phyloP scores from a whole-genome alignment of 148 eudicot species.

The Amaranthus cruentus region DNA sequence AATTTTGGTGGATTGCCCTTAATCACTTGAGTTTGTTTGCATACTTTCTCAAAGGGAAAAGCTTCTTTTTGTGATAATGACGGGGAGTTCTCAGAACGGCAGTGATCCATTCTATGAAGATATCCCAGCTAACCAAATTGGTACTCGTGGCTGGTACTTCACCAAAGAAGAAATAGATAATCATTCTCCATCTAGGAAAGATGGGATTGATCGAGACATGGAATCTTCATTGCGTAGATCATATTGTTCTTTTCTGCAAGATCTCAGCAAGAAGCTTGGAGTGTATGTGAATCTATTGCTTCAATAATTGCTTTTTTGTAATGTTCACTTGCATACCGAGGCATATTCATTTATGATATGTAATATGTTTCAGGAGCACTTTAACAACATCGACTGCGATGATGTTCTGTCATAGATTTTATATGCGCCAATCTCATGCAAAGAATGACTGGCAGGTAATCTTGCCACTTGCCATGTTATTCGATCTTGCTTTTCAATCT shows the following conservation, averaged over 20 bases:
- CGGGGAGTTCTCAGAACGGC: constrained; percentile 10
- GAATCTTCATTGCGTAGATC: constrained; percentile 51
- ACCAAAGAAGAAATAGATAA: constrained; percentile 52
- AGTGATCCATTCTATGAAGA: constrained; percentile 5
- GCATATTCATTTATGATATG: not conserved
- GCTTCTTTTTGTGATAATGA: constrained; percentile 11
- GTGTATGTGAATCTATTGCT: constrained; percentile 41
- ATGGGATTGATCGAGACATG: constrained; percentile 41
- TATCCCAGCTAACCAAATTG: not conserved
- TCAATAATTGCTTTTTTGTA: not conserved
- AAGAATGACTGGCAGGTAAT: constrained; percentile 79
- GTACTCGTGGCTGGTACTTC: constrained; percentile 52
- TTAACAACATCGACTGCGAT: constrained; percentile 60
- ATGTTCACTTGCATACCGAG: not conserved
- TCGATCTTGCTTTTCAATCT: too few species aligned
- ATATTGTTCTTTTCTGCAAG: constrained; percentile 59
- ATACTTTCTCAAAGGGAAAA: constrained; percentile 17
- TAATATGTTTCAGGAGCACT: constrained; percentile 53
- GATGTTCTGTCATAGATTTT: constrained; percentile 75
- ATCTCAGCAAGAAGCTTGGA: constrained; percentile 65
- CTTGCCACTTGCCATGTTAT: not conserved
- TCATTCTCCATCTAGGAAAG: constrained; percentile 71
- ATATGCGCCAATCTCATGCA: constrained; percentile 72
- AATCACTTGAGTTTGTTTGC: not conserved
- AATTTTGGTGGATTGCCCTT: not conserved